These are phyloP conservation scores for Talaromyces trachyspermus DNA, from an alignment of 495 filamentous ascomycete species.

Conservation along the genomic window DNA sequence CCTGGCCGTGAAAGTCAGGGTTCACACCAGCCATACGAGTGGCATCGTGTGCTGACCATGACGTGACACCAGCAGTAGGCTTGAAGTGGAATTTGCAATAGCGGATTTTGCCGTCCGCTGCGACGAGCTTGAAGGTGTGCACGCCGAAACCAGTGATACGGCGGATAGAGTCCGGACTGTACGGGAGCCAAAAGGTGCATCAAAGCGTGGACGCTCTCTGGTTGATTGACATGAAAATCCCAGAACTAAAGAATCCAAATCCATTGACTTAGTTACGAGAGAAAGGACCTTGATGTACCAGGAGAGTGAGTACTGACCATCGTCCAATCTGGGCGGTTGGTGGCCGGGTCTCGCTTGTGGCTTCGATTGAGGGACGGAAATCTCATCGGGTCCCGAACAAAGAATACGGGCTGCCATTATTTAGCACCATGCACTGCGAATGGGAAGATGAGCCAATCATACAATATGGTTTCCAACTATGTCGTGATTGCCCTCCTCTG, in stretches of 20 bases:
- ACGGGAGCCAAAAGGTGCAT: conserved; percentile 63
- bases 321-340: conserved; percentile 40
- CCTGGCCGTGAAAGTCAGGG: conserved; percentile 22
- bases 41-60: conserved; percentile 53
- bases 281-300: background rate
- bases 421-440: background rate
- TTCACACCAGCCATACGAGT: conserved; percentile 37
- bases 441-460: conserved; percentile 19
- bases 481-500: conserved; percentile 71
- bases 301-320: conserved; percentile 25
- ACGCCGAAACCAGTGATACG: conserved; percentile 58
- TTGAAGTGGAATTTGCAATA: conserved; percentile 63
- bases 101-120: conserved; percentile 49
- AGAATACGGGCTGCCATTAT: conserved; percentile 29
- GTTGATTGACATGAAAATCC: conserved; percentile 54
- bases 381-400: conserved; percentile 48
- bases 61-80: conserved; percentile 55
- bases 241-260: conserved; percentile 33
- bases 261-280: background rate
- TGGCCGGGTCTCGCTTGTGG: conserved; percentile 43
- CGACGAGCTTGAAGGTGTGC: conserved; percentile 61
- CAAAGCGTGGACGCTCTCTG: conserved; percentile 57
- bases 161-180: conserved; percentile 56
- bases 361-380: conserved; percentile 48
- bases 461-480: conserved; percentile 50